These are phyloP conservation scores for Phyllosticta citriasiana DNA, from an alignment of 2,329 filamentous ascomycete genomes.

Conservation along the genomic window DNA sequence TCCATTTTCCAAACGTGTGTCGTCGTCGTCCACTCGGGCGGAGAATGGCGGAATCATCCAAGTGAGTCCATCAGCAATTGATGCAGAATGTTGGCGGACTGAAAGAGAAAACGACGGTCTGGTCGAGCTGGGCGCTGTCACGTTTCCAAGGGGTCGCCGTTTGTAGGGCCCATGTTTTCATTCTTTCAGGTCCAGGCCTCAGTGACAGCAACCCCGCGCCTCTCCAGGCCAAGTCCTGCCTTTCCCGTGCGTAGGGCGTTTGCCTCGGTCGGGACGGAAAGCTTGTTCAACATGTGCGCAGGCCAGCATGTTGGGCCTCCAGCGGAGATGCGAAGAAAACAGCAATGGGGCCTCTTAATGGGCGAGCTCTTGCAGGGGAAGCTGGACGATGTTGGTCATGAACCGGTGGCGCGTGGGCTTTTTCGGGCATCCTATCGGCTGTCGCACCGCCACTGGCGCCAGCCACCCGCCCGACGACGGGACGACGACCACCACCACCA, in stretches of 20 bases:
- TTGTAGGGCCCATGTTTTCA: not conserved
- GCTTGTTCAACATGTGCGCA: not conserved
- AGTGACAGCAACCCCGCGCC: not conserved
- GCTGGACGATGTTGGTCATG: not conserved
- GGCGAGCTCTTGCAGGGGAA: not conserved
- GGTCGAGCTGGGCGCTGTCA: not conserved
- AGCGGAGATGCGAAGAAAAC: not conserved
- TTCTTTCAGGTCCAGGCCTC: not conserved
- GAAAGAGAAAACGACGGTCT: not conserved
- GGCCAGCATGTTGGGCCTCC: not conserved
- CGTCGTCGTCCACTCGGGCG: not conserved
- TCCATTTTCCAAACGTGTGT: not conserved
- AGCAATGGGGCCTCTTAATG: not conserved
- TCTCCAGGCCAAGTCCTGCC: not conserved
- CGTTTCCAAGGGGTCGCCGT: not conserved
- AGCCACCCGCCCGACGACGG: not conserved
- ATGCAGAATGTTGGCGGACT: not conserved
- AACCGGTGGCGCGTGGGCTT: not conserved
- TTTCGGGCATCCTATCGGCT: not conserved
- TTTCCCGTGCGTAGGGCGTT: not conserved
- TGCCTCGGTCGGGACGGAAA: not conserved
- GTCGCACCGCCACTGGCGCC: not conserved
- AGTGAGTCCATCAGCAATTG: not conserved
- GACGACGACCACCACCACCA: not conserved
- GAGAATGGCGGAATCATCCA: not conserved